Evolutionary conservation across 2,329 filamentous ascomycete species (phyloP).

Genomic region (Exophiala mesophila): DNA sequence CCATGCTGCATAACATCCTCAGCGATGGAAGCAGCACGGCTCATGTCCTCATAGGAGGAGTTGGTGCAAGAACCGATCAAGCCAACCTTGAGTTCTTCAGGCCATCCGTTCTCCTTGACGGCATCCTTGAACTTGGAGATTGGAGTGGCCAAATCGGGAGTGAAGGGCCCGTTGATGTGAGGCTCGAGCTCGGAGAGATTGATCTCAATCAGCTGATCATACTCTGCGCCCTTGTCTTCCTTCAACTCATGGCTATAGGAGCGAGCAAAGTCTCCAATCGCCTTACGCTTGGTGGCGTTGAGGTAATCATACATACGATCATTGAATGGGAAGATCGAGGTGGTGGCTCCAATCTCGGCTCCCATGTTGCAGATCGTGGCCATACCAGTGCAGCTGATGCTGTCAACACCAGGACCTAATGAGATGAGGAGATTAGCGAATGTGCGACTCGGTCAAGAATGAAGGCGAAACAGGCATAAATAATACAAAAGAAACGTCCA

Average conservation of each 20-base stretch:
- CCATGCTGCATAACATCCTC: constrained; percentile 87
- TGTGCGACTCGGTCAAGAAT: no score
- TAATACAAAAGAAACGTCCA: no score
- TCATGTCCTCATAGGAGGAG: constrained; percentile 85
- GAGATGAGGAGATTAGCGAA: no score
- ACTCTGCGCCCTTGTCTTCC: constrained; percentile 85
- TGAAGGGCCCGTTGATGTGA: constrained; percentile 98
- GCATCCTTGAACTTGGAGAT: constrained; percentile 97
- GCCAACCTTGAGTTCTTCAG: constrained; percentile 91
- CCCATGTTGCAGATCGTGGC: constrained; percentile 64
- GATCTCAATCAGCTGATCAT: constrained; percentile 94
- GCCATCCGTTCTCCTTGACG: constrained; percentile 93
- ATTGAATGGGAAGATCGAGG: constrained; percentile 95
- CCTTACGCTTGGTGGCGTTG: constrained; percentile 77
- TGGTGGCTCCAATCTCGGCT: constrained; percentile 67
- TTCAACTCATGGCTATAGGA: constrained; percentile 78
- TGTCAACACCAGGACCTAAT: constrained; percentile 66
- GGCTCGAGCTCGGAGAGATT: constrained; percentile 93
- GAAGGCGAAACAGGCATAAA: no score
- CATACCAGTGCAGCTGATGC: constrained; percentile 78
- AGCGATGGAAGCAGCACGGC: constrained; percentile 83
- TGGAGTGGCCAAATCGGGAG: constrained; percentile 92
- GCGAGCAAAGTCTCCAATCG: constrained; percentile 86
- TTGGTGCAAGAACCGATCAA: constrained; percentile 99
- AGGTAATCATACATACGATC: constrained; percentile 98